Conservation (phyloP, 2,329 filamentous ascomycete genomes). For the Chaetomium sp. region DNA sequence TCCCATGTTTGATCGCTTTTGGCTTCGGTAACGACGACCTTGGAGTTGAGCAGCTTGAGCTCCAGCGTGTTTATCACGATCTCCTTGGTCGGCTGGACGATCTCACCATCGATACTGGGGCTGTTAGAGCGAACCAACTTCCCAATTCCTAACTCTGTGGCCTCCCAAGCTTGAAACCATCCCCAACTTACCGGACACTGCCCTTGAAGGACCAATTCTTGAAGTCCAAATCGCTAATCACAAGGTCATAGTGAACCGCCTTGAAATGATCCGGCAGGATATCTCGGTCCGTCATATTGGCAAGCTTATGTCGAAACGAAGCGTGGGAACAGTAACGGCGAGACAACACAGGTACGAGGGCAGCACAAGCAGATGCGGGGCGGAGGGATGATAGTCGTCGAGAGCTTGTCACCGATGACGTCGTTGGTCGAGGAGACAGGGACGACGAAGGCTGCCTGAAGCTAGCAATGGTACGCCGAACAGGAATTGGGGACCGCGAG, state of each 20-base stretch:
- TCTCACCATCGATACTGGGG: slow-evolving; percentile 62
- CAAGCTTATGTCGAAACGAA: slow-evolving; percentile 11
- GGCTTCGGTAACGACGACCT: slow-evolving; percentile 52
- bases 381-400: slow-evolving; percentile 3
- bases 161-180: no score
- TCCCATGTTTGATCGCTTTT: slow-evolving; percentile 52
- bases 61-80: slow-evolving; percentile 82
- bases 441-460: slow-evolving; percentile 4
- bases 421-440: not conserved
- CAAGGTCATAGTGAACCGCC: slow-evolving; percentile 79
- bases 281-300: slow-evolving; percentile 52
- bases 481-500: not conserved
- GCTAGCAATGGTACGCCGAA: not conserved
- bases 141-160: no score
- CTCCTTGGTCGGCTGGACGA: slow-evolving; percentile 65
- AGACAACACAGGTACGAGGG: not conserved
- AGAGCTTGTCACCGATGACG: not conserved
- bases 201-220: slow-evolving; percentile 71
- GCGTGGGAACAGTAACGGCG: slow-evolving; percentile 17
- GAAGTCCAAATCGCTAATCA: slow-evolving; percentile 76
- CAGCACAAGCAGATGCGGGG: not conserved
- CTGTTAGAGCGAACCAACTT: not conserved
- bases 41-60: slow-evolving; percentile 64
- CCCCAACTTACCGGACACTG: slow-evolving; percentile 53
- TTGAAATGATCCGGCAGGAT: slow-evolving; percentile 61